Percentiles rank a stretch among this genome's conserved stretches.
phyloP scores from a whole-genome alignment of 208 protist species.

The Hexamita inflata region DNA sequence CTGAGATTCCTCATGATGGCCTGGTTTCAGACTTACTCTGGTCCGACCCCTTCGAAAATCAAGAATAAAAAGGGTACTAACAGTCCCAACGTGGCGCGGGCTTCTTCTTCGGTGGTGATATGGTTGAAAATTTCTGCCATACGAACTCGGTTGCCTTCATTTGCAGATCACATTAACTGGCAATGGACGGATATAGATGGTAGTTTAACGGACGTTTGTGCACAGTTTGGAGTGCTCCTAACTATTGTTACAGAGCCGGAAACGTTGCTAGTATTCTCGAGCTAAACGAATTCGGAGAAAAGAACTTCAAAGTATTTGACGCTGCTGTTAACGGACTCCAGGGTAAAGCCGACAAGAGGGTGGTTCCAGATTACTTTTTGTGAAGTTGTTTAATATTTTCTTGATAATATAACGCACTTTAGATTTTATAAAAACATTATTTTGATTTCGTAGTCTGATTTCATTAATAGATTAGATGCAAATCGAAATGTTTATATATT shows the following conservation, averaged over 20 bases:
- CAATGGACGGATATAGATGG: constrained; percentile 77
- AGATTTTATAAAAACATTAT: too few species aligned
- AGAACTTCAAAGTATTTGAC: constrained; percentile 94
- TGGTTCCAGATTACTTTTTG: constrained; percentile 33
- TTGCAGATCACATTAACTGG: constrained; percentile 67
- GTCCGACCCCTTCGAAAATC: constrained; percentile 54
- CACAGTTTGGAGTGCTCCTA: constrained; percentile 82
- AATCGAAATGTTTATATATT: too few species aligned
- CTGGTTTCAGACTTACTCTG: constrained; percentile 58
- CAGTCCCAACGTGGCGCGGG: constrained; percentile 83
- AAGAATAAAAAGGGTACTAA: constrained; percentile 79
- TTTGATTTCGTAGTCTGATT: too few species aligned
- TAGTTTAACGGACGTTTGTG: constrained; percentile 74
- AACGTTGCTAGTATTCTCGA: constrained; percentile 93
- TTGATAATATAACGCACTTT: too few species aligned
- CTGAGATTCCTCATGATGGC: constrained; percentile 56
- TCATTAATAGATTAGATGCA: too few species aligned
- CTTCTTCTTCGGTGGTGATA: constrained; percentile 92
- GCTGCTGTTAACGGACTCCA: constrained; percentile 61
- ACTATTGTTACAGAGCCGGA: constrained; percentile 85
- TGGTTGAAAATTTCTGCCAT: constrained; percentile 54
- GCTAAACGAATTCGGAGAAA: constrained; percentile 41
- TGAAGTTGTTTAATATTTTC: too few species aligned
- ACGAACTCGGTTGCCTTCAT: constrained; percentile 34
- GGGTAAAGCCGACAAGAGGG: constrained; percentile 15